A percentile compares a stretch with the other conserved stretches of the same genome.
phyloP scores from a whole-genome alignment of 2,329 filamentous ascomycete genomes.

The Exophiala viscosa region DNA sequence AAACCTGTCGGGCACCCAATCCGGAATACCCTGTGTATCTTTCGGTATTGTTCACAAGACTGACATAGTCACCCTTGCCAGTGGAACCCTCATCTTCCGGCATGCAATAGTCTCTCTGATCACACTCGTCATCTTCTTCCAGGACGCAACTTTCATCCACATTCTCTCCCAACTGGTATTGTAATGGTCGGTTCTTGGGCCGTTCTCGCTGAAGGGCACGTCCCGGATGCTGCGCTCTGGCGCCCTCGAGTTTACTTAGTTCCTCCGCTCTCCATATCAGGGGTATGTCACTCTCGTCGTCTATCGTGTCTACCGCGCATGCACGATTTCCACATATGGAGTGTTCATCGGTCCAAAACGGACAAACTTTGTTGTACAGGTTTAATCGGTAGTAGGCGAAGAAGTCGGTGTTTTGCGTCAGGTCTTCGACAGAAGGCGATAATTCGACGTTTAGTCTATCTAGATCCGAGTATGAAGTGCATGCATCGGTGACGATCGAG shows the following conservation, averaged over 20 bases:
- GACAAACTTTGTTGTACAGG: slow-evolving; percentile 88
- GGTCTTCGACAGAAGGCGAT: slow-evolving; percentile 70
- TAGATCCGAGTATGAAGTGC: slow-evolving; percentile 87
- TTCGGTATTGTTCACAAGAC: slow-evolving; percentile 87
- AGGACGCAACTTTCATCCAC: slow-evolving; percentile 96
- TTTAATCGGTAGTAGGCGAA: slow-evolving; percentile 97
- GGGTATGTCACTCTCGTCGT: slow-evolving; percentile 92
- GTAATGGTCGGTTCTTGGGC: slow-evolving; percentile 66
- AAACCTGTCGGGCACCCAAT: slow-evolving; percentile 79
- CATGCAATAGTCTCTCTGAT: slow-evolving; percentile 94
- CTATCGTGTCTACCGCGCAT: slow-evolving; percentile 90
- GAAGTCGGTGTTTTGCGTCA: slow-evolving; percentile 89
- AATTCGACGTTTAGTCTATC: slow-evolving; percentile 76
- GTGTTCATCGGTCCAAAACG: slow-evolving; percentile 91
- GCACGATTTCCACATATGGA: slow-evolving; percentile 96
- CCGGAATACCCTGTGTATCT: slow-evolving; percentile 93
- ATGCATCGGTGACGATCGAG: slow-evolving; percentile 88
- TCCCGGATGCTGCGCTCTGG: slow-evolving; percentile 82
- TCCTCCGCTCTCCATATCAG: slow-evolving; percentile 87
- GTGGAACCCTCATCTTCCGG: slow-evolving; percentile 86
- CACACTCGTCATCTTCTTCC: slow-evolving; percentile 95
- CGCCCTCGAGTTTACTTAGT: slow-evolving; percentile 86
- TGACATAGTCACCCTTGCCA: slow-evolving; percentile 94
- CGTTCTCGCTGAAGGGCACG: slow-evolving; percentile 68
- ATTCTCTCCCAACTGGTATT: slow-evolving; percentile 75